These are phyloP conservation scores for Phytophthora tubulina DNA, from an alignment of 352 stramenopile genomes.

Conservation along the genomic window DNA sequence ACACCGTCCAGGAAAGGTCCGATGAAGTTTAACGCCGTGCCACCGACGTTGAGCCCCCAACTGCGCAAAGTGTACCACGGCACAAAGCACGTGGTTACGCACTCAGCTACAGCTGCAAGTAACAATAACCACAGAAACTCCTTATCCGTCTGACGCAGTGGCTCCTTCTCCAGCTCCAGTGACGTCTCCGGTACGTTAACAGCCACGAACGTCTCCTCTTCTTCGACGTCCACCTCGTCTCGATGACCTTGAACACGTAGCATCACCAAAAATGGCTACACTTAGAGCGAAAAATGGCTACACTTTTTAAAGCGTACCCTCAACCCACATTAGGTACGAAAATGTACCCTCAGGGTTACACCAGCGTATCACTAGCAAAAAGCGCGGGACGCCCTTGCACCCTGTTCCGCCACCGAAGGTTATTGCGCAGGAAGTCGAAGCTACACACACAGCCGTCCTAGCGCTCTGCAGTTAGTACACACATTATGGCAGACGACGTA, in stretches of 20 bases:
- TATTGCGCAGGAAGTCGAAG: constrained; percentile 12
- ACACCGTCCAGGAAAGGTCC: constrained; percentile 83
- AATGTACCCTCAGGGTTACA: constrained; percentile 13
- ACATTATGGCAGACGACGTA: constrained; percentile 35
- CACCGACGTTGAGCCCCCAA: constrained; percentile 67
- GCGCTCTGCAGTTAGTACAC: background rate
- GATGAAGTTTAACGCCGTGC: constrained; percentile 77
- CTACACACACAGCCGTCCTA: constrained; percentile 2
- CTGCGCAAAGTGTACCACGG: constrained; percentile 54
- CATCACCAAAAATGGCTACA: constrained; percentile 29
- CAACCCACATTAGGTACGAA: constrained; percentile 13
- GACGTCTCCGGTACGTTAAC: constrained; percentile 9
- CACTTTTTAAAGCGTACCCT: background rate
- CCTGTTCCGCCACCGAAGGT: background rate
- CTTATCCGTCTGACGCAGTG: constrained; percentile 50
- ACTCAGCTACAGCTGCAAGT: constrained; percentile 75
- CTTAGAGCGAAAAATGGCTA: constrained; percentile 2
- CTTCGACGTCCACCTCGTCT: constrained; percentile 12
- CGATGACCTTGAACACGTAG: constrained; percentile 34
- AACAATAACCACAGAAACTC: constrained; percentile 79
- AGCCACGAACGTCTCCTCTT: constrained; percentile 13
- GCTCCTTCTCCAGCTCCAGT: constrained; percentile 35
- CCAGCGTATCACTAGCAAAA: constrained; percentile 26
- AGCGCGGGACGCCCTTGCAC: constrained; percentile 20
- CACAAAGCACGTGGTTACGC: constrained; percentile 83